Percentiles rank a stretch among this genome's conserved stretches.
phyloP scores from a whole-genome alignment of 2,329 filamentous ascomycete species.

The Diaporthe sp. region DNA sequence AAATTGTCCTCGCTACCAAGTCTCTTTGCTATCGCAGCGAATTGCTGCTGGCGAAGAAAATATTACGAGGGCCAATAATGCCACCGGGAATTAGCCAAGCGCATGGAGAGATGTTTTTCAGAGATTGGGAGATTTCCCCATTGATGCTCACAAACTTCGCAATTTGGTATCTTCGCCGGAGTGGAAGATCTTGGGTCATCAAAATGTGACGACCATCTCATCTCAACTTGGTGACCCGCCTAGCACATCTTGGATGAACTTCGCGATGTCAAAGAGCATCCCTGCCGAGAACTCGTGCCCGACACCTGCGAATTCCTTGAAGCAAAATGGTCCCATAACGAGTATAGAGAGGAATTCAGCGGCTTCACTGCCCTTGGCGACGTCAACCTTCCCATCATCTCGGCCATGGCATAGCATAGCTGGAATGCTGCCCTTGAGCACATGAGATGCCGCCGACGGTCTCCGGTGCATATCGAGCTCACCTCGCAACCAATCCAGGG shows the following conservation, averaged over 20 bases:
- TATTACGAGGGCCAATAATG: too few relatives aligned
- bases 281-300: conserved; percentile 61
- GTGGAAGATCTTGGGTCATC: not conserved
- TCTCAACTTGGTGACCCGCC: not conserved
- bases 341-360: conserved; percentile 52
- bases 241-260: conserved; percentile 47
- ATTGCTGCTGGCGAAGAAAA: too few relatives aligned
- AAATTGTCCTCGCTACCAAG: too few relatives aligned
- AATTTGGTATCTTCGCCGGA: not conserved
- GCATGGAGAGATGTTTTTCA: too few relatives aligned
- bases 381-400: conserved; percentile 58
- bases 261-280: conserved; percentile 56
- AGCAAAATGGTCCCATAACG: conserved; percentile 51
- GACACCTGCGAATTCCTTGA: conserved; percentile 56
- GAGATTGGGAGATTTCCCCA: too few relatives aligned
- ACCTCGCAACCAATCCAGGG: conserved; percentile 43
- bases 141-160: too few relatives aligned
- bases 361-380: conserved; percentile 52
- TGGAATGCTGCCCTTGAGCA: conserved; percentile 49
- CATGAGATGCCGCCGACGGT: not conserved
- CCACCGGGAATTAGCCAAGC: too few relatives aligned
- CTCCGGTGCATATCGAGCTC: conserved; percentile 42
- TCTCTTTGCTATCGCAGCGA: too few relatives aligned
- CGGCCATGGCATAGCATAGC: conserved; percentile 62
- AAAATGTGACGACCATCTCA: not conserved